A percentile compares a stretch with the other conserved stretches of the same genome.
phyloP scores from a whole-genome alignment of 257 asterid genomes.

The Penstemon newberryi region DNA sequence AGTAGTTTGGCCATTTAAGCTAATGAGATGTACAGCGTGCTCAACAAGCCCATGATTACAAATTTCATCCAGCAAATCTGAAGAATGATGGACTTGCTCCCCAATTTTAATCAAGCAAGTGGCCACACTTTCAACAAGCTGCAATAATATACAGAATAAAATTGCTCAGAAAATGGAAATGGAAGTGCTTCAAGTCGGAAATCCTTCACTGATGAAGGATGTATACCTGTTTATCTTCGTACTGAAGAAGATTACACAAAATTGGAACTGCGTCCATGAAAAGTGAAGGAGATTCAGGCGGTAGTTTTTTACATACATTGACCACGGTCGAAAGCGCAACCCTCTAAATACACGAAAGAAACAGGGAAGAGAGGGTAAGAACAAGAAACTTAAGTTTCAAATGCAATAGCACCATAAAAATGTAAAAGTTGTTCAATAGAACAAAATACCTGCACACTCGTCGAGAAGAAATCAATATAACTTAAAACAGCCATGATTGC shows the following conservation, averaged over 20 bases:
- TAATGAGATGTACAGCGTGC: slow-evolving; percentile 68
- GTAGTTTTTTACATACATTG: slow-evolving; percentile 77
- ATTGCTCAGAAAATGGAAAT: slow-evolving; percentile 22
- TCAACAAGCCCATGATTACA: slow-evolving; percentile 80
- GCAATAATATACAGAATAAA: slow-evolving; percentile 23
- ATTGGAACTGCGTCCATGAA: slow-evolving; percentile 92
- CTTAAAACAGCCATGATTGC: slow-evolving; percentile 85
- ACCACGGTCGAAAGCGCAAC: slow-evolving; percentile 87
- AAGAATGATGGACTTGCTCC: slow-evolving; percentile 55
- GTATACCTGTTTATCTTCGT: slow-evolving; percentile 87
- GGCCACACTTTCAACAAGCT: slow-evolving; percentile 93
- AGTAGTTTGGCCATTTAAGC: slow-evolving; percentile 69
- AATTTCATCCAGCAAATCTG: slow-evolving; percentile 77
- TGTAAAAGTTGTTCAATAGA: slow-evolving; percentile 22
- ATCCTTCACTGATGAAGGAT: slow-evolving; percentile 15
- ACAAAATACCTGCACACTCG: slow-evolving; percentile 81
- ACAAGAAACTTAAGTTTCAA: slow-evolving; percentile 26
- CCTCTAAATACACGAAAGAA: slow-evolving; percentile 53
- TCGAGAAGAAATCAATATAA: slow-evolving; percentile 89
- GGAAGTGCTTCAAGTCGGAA: slow-evolving; percentile 4
- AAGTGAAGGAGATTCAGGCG: slow-evolving; percentile 64
- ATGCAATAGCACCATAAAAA: slow-evolving; percentile 13
- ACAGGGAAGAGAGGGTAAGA: slow-evolving; percentile 5
- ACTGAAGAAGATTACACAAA: slow-evolving; percentile 88
- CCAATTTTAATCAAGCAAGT: slow-evolving; percentile 84